These are phyloP conservation scores for Saccharomyces jurei DNA, from an alignment of 805 yeast genomes.

Conservation along the genomic window DNA sequence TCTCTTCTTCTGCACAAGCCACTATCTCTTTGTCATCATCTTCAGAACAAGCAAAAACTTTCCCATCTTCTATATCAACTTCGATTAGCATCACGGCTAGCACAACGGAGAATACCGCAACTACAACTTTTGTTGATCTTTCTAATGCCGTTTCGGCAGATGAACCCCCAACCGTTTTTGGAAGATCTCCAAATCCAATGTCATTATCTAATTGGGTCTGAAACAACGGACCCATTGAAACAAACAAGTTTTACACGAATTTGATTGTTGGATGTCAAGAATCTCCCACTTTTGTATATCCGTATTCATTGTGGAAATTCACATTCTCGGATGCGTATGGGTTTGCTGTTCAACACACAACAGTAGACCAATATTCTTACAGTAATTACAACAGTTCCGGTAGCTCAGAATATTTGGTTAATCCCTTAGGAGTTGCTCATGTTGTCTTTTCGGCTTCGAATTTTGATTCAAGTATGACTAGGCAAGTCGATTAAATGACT, in stretches of 20 bases:
- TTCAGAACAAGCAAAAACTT: constrained; percentile 1
- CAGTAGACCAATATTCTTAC: constrained; percentile 37
- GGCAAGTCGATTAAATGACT: constrained; percentile 41
- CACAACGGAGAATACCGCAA: constrained; percentile 9
- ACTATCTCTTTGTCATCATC: not conserved
- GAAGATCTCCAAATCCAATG: constrained; percentile 38
- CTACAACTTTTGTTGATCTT: constrained; percentile 34
- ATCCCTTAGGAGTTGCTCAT: constrained; percentile 50
- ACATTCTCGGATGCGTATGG: constrained; percentile 40
- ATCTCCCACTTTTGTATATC: constrained; percentile 53
- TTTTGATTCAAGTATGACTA: constrained; percentile 33
- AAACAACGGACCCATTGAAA: constrained; percentile 44
- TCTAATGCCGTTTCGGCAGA: constrained; percentile 40
- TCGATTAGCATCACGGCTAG: constrained; percentile 6
- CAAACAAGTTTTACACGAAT: constrained; percentile 72
- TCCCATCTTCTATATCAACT: constrained; percentile 1
- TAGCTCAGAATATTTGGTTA: constrained; percentile 55
- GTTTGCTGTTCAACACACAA: constrained; percentile 54
- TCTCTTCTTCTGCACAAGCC: constrained; percentile 5
- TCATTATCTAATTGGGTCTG: constrained; percentile 41
- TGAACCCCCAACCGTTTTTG: constrained; percentile 41
- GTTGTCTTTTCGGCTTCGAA: constrained; percentile 47
- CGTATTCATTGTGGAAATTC: constrained; percentile 57
- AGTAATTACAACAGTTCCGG: constrained; percentile 49
- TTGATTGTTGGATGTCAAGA: constrained; percentile 48